phyloP scores from a whole-genome alignment of 2,329 filamentous ascomycete species.

The Aspergillus sp. region DNA sequence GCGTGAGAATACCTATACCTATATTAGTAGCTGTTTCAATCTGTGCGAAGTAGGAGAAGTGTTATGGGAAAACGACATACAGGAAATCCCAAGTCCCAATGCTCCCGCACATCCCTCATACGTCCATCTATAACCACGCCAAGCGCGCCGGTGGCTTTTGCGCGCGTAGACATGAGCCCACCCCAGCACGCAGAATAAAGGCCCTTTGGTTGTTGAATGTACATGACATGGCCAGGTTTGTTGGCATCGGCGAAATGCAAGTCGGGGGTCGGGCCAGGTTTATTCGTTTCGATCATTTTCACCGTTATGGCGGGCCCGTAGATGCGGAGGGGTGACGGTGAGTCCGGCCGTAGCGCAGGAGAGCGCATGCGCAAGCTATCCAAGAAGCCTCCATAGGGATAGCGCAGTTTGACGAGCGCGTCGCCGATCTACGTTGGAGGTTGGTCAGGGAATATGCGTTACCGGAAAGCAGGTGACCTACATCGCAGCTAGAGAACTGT shows the following conservation, averaged over 20 bases:
- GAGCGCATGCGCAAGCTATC: neutral
- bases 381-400: neutral
- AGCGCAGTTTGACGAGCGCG: neutral
- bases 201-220: neutral
- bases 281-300: neutral
- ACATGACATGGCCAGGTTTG: neutral
- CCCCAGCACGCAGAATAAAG: neutral
- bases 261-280: neutral
- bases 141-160: neutral
- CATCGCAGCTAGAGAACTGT: neutral
- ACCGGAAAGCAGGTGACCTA: neutral
- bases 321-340: neutral
- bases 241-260: neutral
- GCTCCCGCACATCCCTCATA: neutral
- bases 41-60: no score
- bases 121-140: neutral
- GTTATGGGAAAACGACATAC: neutral
- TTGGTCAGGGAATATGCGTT: no score
- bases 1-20: neutral
- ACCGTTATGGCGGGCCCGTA: neutral
- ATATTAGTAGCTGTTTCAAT: no score
- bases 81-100: neutral
- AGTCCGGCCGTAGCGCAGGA: neutral
- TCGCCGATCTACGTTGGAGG: neutral
- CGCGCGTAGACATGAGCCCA: neutral